Evolutionary conservation across 176 grass and related monocot genomes (phyloP), one percentile per base, ranked within the genome.

Genomic region (Triticum timopheevii): DNA sequence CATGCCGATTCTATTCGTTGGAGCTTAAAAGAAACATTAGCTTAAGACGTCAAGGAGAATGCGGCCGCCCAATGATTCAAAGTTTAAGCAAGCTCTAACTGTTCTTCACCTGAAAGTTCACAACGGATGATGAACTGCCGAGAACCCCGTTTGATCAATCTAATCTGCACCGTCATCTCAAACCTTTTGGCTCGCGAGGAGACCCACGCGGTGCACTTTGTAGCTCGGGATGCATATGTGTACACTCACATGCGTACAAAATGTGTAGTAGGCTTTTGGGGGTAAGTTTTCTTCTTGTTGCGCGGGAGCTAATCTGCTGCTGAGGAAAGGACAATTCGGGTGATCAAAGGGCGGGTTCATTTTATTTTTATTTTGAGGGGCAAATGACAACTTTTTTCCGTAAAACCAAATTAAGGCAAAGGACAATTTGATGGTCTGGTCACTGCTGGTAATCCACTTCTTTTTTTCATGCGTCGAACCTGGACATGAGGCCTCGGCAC

Each of bases 61-160:
- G 35, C 70, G 23, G 6, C 31, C 86, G 28, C 28, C 28, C 28
- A 30, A 30, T 30, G 28, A 30, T 30, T 30, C 28, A 30, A 30
- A 30, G 28, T 42, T 49, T 44, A 49, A 50, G 70, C 31, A 24
- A 56, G 59, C 31, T 65, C 11, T 16, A 52, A 58, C 45, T 76
- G 17, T 42, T 81, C 35, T 71, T 64, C 65, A 86, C 69, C 88
- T 86, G 71, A 90, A 78, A 82, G 78, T n/a, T 39, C 5, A 65
- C 22, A 13, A 6, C 16, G 4, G 54, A 73, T 47, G 39, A 73
- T 61, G 49, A 40, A 0, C 40, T 42, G 10, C 40, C 40, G 28
- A 30, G 28, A 30, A 30, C 28, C 28, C 28, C 28, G 28, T 30
- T 30, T 30, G 28, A 30, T 30, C 28, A 30, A 2, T 30, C 28